These are phyloP conservation scores for Backusella sp. DNA, from an alignment of 192 early-diverging fungal genomes.

Conservation along the genomic window DNA sequence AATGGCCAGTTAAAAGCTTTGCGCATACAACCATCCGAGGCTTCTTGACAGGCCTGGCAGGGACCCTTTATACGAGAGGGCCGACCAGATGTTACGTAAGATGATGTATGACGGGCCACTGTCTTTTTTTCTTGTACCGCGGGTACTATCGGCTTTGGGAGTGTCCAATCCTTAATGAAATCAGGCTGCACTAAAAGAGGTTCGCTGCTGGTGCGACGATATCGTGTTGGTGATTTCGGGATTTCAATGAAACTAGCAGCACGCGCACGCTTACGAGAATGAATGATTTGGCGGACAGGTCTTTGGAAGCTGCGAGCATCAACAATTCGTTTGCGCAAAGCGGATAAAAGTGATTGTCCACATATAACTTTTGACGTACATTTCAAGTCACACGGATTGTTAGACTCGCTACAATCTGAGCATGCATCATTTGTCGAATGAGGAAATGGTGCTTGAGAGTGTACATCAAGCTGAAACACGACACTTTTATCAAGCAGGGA, in stretches of 20 bases:
- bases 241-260: constrained; percentile 11
- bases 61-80: constrained; percentile 32
- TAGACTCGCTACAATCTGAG: not conserved
- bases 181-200: not conserved
- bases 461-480: constrained; percentile 23
- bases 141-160: not conserved
- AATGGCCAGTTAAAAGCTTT: constrained; percentile 44
- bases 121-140: not conserved
- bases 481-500: constrained; percentile 21
- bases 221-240: constrained; percentile 3
- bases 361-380: constrained; percentile 19
- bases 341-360: constrained; percentile 23
- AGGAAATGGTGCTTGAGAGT: not conserved
- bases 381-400: not conserved
- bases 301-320: not conserved
- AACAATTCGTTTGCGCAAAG: constrained; percentile 9
- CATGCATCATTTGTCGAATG: not conserved
- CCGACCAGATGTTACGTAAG: not conserved
- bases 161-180: not conserved
- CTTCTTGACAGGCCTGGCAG: constrained; percentile 36
- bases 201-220: not conserved
- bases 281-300: not conserved
- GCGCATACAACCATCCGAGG: constrained; percentile 38
- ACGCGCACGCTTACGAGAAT: not conserved
- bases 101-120: not conserved